Evolutionary conservation across 23 red algal species (phyloP), one percentile per base, ranked within the genome.

Genomic region (Gracilaria gracilis): DNA sequence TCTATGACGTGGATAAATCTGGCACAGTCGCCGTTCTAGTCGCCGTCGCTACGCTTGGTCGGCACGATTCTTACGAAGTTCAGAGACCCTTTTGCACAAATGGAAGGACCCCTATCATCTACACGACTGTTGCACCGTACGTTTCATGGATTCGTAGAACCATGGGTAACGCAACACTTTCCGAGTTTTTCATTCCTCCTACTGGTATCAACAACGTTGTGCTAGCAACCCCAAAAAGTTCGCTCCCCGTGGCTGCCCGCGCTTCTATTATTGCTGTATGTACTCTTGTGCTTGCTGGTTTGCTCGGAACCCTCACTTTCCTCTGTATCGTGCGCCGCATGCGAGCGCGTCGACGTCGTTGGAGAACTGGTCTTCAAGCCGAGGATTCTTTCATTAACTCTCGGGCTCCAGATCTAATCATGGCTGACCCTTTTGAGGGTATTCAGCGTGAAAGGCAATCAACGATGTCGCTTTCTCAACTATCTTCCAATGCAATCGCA

Each of bases 371-470:
- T 48, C 74, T 90, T 28, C 19, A 44, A 48, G 57, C 49, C 12
- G 87, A 90, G 55, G 73, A 90, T 47, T 80, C 71, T 38, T 90
- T 90, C 36, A 74, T 90, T 14, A 81, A 90, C 28, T 59, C 50
- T n/a, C 51, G 75, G 6, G 40, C 67, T 44, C 57, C 55, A 44
- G 54, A 90, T 61, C 20, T 75, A 1, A 23, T 51, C 54, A 81
- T 67, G 32, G 46, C 73, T 42, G 87, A 90, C 36, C 87, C 87
- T 28, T 90, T 90, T 81, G 87, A 90, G 36, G 87, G 87, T 35
- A 90, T 90, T 38, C 65, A 90, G 28, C 51, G 64, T 25, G n/a
- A 65, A 50, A 62, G 35, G 27, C 46, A 33, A 39, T 44, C 87
- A 8, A 90, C 54, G 6, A 9, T 90, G 9, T 90, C 76, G 20